A percentile compares a stretch with the other conserved stretches of the same genome.
phyloP scores from a whole-genome alignment of 306 rosid species.

The Coriaria nepalensis region DNA sequence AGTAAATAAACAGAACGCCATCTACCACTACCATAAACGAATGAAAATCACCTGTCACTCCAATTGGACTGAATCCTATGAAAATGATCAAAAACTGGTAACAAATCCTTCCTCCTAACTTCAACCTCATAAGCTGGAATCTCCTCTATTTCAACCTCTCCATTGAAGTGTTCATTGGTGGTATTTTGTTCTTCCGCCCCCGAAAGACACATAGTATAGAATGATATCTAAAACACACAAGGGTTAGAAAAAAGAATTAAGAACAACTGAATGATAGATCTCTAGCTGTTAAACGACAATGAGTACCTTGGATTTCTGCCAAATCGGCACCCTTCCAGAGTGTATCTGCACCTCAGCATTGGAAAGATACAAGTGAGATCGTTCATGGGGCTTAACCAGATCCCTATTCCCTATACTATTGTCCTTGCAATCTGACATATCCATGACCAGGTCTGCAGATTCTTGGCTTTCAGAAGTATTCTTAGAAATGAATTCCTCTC shows the following conservation, averaged over 20 bases:
- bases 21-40: conserved; percentile 1
- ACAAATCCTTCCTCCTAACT: conserved; percentile 62
- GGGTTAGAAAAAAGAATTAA: conserved; percentile 11
- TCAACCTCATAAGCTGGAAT: conserved; percentile 54
- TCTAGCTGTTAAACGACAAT: conserved; percentile 9
- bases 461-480: conserved; percentile 32
- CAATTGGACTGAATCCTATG: conserved; percentile 48
- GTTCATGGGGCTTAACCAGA: conserved; percentile 26
- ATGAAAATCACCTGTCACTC: conserved; percentile 53
- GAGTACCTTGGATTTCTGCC: conserved; percentile 78
- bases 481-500: conserved; percentile 48
- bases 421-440: conserved; percentile 40
- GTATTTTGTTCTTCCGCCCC: conserved; percentile 33
- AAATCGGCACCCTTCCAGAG: conserved; percentile 76
- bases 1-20: not conserved
- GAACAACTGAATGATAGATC: not conserved
- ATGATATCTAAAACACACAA: conserved; percentile 46
- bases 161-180: conserved; percentile 22
- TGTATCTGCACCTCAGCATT: conserved; percentile 80
- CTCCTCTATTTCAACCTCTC: conserved; percentile 82
- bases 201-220: conserved; percentile 38
- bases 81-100: conserved; percentile 72
- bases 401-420: conserved; percentile 30
- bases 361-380: conserved; percentile 50
- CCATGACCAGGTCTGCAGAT: conserved; percentile 28